phyloP scores from a whole-genome alignment of 805 yeast species.

The Ogataea philodendri region DNA sequence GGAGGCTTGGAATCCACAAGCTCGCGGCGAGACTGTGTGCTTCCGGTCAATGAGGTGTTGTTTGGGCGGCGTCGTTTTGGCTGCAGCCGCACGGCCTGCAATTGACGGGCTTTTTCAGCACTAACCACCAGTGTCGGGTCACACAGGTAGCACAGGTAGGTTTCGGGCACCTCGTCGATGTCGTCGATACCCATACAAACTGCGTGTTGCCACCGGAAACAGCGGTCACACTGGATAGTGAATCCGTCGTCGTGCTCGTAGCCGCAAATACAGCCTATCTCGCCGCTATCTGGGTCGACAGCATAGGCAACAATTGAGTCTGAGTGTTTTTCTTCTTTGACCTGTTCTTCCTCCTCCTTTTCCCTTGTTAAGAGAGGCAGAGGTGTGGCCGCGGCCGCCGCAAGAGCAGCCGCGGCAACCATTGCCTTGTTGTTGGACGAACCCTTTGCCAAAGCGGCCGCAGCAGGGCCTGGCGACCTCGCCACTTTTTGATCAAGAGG shows the following conservation, averaged over 20 bases:
- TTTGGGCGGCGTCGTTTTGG: conserved; percentile 33
- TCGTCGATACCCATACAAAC: conserved; percentile 78
- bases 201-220: conserved; percentile 94
- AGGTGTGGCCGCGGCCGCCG: conserved; percentile 79
- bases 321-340: conserved; percentile 4
- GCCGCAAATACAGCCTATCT: conserved; percentile 87
- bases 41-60: conserved; percentile 12
- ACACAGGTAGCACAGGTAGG: conserved; percentile 77
- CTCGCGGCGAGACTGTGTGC: conserved; percentile 11
- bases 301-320: conserved; percentile 40
- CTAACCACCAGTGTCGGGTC: conserved; percentile 46
- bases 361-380: conserved; percentile 44
- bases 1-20: conserved; percentile 13
- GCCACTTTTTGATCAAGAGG: conserved; percentile 24
- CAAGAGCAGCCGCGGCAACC: conserved; percentile 81
- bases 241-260: conserved; percentile 88
- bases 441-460: conserved; percentile 36
- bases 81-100: conserved; percentile 36
- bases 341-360: conserved; percentile 8
- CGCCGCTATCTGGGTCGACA: conserved; percentile 79
- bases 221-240: conserved; percentile 90
- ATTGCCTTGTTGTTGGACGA: conserved; percentile 47
- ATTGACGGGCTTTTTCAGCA: conserved; percentile 34
- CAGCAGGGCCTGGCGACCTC: conserved; percentile 39
- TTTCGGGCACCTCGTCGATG: conserved; percentile 76